Base-by-base conservation (phyloP, 2,329 filamentous ascomycete genomes). In the Neofusicoccum umdonicola region DNA sequence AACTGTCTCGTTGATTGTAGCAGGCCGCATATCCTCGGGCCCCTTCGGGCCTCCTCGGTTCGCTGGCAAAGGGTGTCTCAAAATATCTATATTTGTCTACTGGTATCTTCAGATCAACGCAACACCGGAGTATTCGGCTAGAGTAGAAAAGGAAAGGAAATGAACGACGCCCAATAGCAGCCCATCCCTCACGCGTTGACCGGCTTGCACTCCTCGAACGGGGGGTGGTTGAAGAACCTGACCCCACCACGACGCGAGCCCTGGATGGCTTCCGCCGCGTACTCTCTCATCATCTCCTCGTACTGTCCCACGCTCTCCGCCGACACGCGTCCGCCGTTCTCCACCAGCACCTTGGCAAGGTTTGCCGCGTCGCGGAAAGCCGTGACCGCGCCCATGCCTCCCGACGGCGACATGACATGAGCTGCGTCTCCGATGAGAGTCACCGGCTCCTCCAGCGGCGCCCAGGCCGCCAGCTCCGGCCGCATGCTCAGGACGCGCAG, bases 391-490 rank as follows among this genome's bases (percentile, higher is more conserved):
- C 80, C 80, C 56, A 79, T 77, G 0, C 78, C 80, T 17, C 80
- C 80, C 3, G 78, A 79, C 1, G 81, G 81, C 1, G 79, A 79
- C 79, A 82, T 82, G 1, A 76, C 72, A 69, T 82, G 81, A 3
- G 78, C 77, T 1, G 80, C 78, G 64, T 82, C 80, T 9, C 80
- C 80, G 22, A 82, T 73, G 2, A 82, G 65, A 0, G 80, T 81
- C 1, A 82, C 77, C 13, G 68, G 68, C 7, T 67, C 50, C 19
- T 70, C 71, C 17, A 47, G 31, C 15, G 75, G 67, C 47, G 70
- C 52, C 76, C 76, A 78, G 0, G 70, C 65, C 3, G 73, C 70
- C 12, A 79, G 71, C 1, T 74, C 71, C 12, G 71, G 73, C 15
- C 70, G 67, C 0, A 74, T 69, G 8, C 76, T 77, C 11, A 72